A percentile compares a stretch with the other conserved stretches of the same genome.
Conservation (phyloP, 2,329 filamentous ascomycete genomes). For the Ambrosiella xylebori region DNA sequence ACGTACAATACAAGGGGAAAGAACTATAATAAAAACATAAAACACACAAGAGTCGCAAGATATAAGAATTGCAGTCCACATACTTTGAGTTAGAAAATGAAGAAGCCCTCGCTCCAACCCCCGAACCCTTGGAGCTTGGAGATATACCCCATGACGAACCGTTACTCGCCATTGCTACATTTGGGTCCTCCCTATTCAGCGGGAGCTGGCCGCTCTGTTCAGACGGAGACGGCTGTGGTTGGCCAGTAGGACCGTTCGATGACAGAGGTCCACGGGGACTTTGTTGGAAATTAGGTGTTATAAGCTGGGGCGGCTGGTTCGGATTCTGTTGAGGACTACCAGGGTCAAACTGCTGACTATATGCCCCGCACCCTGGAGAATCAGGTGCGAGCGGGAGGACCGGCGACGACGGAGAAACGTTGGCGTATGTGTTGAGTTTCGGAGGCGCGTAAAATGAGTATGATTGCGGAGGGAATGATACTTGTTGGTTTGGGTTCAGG, state of each 20-base stretch:
- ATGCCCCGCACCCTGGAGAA: constrained; percentile 5
- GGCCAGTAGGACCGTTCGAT: not conserved
- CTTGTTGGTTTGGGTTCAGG: not conserved
- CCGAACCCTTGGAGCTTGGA: not conserved
- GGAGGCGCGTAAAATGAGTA: constrained; percentile 8
- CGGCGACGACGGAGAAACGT: constrained; percentile 3
- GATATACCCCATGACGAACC: constrained; percentile 4
- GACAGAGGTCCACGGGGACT: not conserved
- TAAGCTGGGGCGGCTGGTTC: constrained; percentile 4
- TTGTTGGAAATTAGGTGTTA: constrained; percentile 6
- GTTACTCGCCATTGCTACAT: constrained; percentile 2
- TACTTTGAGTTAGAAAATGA: constrained; percentile 10
- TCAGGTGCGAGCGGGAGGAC: not conserved
- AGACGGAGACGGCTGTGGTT: not conserved
- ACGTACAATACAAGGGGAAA: not conserved
- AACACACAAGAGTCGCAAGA: not conserved
- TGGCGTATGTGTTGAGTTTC: constrained; percentile 2
- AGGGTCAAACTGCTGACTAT: constrained; percentile 8
- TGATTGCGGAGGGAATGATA: constrained; percentile 7
- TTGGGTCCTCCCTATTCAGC: constrained; percentile 4
- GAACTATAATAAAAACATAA: not conserved
- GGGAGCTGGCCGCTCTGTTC: constrained; percentile 3
- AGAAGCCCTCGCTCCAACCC: constrained; percentile 5
- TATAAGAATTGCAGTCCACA: constrained; percentile 1
- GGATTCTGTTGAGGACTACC: not conserved